Conservation (phyloP, 2,329 filamentous ascomycete species). For the Macrophomina pseudophaseolina region DNA sequence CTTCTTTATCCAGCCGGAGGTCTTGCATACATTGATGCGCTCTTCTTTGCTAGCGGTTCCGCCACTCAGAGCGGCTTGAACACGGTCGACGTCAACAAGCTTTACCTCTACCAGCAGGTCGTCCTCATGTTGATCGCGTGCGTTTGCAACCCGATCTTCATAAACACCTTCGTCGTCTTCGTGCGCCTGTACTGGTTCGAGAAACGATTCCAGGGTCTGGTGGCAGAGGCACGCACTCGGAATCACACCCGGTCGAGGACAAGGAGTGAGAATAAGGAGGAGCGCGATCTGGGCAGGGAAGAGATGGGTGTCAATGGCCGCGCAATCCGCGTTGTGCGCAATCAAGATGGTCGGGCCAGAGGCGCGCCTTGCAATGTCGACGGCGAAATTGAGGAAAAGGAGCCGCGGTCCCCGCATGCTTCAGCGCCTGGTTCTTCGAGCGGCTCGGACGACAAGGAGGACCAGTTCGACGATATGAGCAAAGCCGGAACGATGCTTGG, state of each 20-base stretch:
- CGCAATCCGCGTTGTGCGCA: slow-evolving; percentile 69
- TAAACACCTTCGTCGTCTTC: slow-evolving; percentile 77
- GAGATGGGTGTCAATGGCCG: slow-evolving; percentile 70
- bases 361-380: slow-evolving; percentile 59
- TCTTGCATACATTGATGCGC: slow-evolving; percentile 80
- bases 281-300: slow-evolving; percentile 50
- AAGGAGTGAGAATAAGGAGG: slow-evolving; percentile 53
- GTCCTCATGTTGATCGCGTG: slow-evolving; percentile 46
- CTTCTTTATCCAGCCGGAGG: slow-evolving; percentile 71
- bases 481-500: neutral
- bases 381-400: slow-evolving; percentile 55
- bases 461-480: neutral
- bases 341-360: slow-evolving; percentile 55
- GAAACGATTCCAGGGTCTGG: slow-evolving; percentile 87
- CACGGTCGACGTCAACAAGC: slow-evolving; percentile 63
- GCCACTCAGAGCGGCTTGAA: slow-evolving; percentile 95
- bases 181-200: slow-evolving; percentile 97
- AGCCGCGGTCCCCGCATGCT: neutral
- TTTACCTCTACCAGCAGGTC: slow-evolving; percentile 59
- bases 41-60: slow-evolving; percentile 84
- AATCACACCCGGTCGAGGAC: slow-evolving; percentile 65
- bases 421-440: slow-evolving; percentile 48
- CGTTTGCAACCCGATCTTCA: slow-evolving; percentile 49
- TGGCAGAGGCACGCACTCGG: slow-evolving; percentile 73
- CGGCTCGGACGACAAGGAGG: slow-evolving; percentile 45